Conservation (phyloP, 2,329 filamentous ascomycete genomes). For the Phaeosphaeriaceae sp. region DNA sequence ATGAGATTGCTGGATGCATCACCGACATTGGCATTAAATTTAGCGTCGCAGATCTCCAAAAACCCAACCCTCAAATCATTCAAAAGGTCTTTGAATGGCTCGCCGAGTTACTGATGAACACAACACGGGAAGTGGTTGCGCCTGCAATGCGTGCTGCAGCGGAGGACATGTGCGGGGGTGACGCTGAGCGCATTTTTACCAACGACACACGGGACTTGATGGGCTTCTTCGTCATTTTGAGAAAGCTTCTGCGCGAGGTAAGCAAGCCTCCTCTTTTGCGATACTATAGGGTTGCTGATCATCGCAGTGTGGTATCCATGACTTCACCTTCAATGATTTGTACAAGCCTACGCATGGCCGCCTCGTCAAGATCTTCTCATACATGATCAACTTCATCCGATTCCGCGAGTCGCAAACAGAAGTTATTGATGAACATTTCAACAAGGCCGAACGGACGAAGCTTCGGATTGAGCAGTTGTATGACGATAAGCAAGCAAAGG, state of each 20-base stretch:
- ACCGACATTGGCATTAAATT: conserved; percentile 95
- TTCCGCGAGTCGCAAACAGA: conserved; percentile 92
- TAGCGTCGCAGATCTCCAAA: conserved; percentile 83
- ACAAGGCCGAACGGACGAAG: conserved; percentile 86
- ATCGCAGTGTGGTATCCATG: conserved; percentile 79
- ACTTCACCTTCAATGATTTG: conserved; percentile 92
- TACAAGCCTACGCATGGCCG: conserved; percentile 90
- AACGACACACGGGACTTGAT: conserved; percentile 90
- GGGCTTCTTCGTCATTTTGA: conserved; percentile 90
- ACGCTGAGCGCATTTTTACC: conserved; percentile 77
- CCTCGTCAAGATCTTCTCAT: conserved; percentile 93
- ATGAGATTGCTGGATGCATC: conserved; percentile 95
- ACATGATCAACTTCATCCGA: conserved; percentile 97
- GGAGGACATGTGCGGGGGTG: conserved; percentile 84
- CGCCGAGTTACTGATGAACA: conserved; percentile 90
- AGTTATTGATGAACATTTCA: conserved; percentile 92
- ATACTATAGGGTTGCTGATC: conserved; percentile 13
- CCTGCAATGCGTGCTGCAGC: conserved; percentile 93
- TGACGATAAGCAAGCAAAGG: conserved; percentile 84
- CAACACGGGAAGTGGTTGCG: conserved; percentile 89
- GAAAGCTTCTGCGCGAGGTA: conserved; percentile 75
- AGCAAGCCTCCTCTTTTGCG: not conserved
- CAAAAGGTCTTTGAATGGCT: conserved; percentile 99
- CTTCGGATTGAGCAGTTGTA: conserved; percentile 85
- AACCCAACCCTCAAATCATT: conserved; percentile 91